Evolutionary conservation across 2,329 filamentous ascomycete species (phyloP).

Genomic region (Calonectria fujianensis): DNA sequence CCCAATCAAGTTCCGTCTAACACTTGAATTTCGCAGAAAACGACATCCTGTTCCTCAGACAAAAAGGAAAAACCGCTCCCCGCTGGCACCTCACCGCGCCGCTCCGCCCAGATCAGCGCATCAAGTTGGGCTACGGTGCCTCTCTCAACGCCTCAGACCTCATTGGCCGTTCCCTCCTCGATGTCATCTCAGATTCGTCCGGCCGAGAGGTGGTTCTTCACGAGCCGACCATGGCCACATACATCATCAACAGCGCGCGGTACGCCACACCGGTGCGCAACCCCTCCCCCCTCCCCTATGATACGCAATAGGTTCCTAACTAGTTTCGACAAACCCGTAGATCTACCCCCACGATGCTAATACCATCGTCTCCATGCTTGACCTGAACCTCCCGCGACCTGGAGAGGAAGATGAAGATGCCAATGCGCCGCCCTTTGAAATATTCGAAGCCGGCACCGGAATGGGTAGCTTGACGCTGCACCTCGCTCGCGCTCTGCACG

Average conservation of each 20-base stretch:
- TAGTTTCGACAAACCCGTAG: conserved; percentile 33
- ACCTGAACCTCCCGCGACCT: conserved; percentile 77
- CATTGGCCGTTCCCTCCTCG: conserved; percentile 77
- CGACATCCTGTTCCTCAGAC: conserved; percentile 64
- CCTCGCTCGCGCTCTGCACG: conserved; percentile 84
- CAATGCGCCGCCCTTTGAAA: conserved; percentile 75
- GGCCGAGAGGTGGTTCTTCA: conserved; percentile 73
- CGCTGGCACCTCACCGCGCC: conserved; percentile 64
- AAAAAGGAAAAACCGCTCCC: conserved; percentile 59
- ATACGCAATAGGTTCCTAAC: not conserved
- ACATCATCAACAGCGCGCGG: conserved; percentile 80
- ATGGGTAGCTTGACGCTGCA: conserved; percentile 87
- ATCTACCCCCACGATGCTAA: conserved; percentile 84
- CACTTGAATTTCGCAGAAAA: conserved; percentile 56
- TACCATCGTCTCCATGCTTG: conserved; percentile 84
- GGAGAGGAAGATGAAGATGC: conserved; percentile 58
- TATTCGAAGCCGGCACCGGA: conserved; percentile 90
- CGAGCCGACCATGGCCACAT: conserved; percentile 82
- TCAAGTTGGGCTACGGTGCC: conserved; percentile 67
- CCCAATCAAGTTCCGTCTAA: not conserved
- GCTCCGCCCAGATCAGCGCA: conserved; percentile 56
- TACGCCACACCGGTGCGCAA: conserved; percentile 79
- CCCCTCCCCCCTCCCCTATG: not conserved
- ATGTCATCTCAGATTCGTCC: conserved; percentile 73
- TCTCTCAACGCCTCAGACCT: conserved; percentile 72